Conservation (phyloP, 1,139 yeast genomes). For the Taphrina deformans region DNA sequence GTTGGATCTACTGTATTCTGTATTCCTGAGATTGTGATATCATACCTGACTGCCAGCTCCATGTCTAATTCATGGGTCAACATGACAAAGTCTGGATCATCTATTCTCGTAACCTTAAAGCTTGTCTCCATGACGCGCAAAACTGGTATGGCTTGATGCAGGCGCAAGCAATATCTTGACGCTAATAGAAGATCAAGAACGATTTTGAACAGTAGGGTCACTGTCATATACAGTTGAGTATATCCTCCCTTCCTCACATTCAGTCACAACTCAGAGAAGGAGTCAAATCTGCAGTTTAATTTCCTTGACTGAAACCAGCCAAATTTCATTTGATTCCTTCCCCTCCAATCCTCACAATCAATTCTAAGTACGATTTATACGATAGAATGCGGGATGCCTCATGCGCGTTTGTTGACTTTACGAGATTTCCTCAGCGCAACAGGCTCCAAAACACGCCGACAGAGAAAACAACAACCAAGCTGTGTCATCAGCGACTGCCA, state of each 20-base stretch:
- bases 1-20: not conserved
- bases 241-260: no score
- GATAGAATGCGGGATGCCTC: not conserved
- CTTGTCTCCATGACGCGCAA: no score
- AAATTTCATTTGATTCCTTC: not conserved
- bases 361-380: not conserved
- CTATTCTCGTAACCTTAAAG: not conserved
- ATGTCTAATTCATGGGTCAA: not conserved
- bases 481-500: not conserved
- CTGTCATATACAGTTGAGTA: no score
- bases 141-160: no score
- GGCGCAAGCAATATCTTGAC: no score
- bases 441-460: not conserved
- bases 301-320: not conserved
- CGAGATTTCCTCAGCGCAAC: not conserved
- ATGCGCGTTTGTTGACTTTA: conserved; percentile 1
- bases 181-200: no score
- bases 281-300: no score
- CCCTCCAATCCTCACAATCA: not conserved
- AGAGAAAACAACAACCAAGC: not conserved
- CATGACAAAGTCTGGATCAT: not conserved
- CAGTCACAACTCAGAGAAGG: no score
- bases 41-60: not conserved
- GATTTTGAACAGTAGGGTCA: no score
- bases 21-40: not conserved